Percentiles rank a stretch among this genome's conserved stretches.
These are phyloP conservation scores for Astragalus glycyphyllos DNA, from an alignment of 306 rosid species.

Conservation along the genomic window DNA sequence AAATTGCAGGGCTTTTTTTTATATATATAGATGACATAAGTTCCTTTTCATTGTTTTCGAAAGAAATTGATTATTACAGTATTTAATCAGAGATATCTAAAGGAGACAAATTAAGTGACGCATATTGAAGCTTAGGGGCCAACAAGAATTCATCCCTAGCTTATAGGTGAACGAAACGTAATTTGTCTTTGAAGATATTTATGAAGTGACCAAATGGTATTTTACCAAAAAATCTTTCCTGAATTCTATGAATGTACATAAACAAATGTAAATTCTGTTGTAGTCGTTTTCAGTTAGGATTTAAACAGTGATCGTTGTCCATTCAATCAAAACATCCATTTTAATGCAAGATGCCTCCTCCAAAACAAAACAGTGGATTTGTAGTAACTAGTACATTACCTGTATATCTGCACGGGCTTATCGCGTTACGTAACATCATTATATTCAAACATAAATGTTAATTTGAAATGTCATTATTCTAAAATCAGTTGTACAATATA, in stretches of 20 bases:
- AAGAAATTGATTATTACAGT: neutral
- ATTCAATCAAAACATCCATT: too few relatives aligned
- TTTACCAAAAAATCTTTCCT: slow-evolving; percentile 8
- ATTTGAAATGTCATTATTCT: too few relatives aligned
- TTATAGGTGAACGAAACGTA: neutral
- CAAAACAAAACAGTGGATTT: too few relatives aligned
- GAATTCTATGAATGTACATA: neutral
- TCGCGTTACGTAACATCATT: too few relatives aligned
- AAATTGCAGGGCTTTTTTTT: neutral
- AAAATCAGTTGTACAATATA: too few relatives aligned
- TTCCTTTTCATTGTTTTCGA: slow-evolving; percentile 30
- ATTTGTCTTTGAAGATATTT: slow-evolving; percentile 2
- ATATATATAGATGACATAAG: neutral
- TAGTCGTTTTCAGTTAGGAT: neutral
- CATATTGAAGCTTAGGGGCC: slow-evolving; percentile 2
- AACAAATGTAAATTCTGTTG: neutral
- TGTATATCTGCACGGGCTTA: too few relatives aligned
- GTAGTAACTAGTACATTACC: too few relatives aligned
- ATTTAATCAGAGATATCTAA: slow-evolving; percentile 11
- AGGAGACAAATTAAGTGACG: neutral
- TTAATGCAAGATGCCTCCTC: too few relatives aligned
- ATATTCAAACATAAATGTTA: too few relatives aligned
- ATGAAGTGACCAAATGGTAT: slow-evolving; percentile 10
- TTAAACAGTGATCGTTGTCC: too few relatives aligned
- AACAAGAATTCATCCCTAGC: slow-evolving; percentile 7